phyloP scores from a whole-genome alignment of 768 basidiomycete genomes.

The Russula griseocarnosa region DNA sequence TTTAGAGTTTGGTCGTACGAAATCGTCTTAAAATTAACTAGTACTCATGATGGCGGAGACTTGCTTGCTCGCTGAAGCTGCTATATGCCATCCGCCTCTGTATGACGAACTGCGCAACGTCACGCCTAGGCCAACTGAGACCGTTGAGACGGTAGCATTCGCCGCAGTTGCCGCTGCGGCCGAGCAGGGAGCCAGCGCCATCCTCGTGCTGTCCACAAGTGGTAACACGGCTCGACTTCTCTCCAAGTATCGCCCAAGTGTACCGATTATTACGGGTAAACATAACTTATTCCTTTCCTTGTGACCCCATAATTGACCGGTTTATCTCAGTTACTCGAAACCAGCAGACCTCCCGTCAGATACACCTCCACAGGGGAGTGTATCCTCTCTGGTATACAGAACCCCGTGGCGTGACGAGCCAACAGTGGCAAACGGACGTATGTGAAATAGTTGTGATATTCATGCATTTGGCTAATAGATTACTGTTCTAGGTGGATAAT shows the following conservation, averaged over 20 bases:
- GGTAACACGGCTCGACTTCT: slow-evolving; percentile 94
- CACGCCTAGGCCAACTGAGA: slow-evolving; percentile 85
- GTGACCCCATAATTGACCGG: slow-evolving; percentile 4
- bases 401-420: slow-evolving; percentile 79
- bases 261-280: slow-evolving; percentile 92
- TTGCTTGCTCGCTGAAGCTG: slow-evolving; percentile 91
- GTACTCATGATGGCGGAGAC: slow-evolving; percentile 99
- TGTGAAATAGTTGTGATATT: slow-evolving; percentile 33
- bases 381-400: slow-evolving; percentile 98
- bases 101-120: slow-evolving; percentile 82
- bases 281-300: slow-evolving; percentile 12
- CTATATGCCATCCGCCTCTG: slow-evolving; percentile 91
- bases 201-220: slow-evolving; percentile 93
- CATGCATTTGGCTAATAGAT: slow-evolving; percentile 15
- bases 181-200: slow-evolving; percentile 93
- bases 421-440: slow-evolving; percentile 98
- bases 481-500: slow-evolving; percentile 64
- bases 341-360: slow-evolving; percentile 91
- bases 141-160: slow-evolving; percentile 92
- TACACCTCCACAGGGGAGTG: slow-evolving; percentile 93
- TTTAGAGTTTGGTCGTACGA: not conserved
- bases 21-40: slow-evolving; percentile 31
- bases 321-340: slow-evolving; percentile 79
- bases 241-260: slow-evolving; percentile 91
- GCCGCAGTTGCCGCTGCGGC: slow-evolving; percentile 93